Evolutionary conservation across 2,329 filamentous ascomycete genomes (phyloP), one percentile per base, ranked within the genome.

Genomic region (Dendrostoma leiphaemia): DNA sequence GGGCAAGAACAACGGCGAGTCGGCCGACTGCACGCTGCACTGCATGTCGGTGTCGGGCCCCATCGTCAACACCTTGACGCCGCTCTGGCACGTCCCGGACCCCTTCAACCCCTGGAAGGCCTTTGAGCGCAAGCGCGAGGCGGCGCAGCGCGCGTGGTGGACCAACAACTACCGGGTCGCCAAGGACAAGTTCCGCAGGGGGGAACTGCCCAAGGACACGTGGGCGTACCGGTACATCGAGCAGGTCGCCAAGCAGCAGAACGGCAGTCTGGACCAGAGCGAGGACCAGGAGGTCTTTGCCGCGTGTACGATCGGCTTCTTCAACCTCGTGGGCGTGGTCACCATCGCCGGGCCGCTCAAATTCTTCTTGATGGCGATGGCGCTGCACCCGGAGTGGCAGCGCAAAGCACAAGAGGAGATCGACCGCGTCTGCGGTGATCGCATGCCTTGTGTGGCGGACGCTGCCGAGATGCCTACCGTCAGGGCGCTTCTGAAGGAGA

Each of bases 401-500:
- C 67, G 63, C 52, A 77, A 75, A 61, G 74, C 78, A 5, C 80
- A 84, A 62, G 78, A 76, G 43, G 81, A 85, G 64, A 74, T 85
- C 13, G 82, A 85, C 59, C 66, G 72, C 8, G 77, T 83, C 1
- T 81, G 78, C 51, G 79, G 79, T 15, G 73, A 79, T 54, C 72
- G 76, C 19, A 72, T 83, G 68, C 81, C 81, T 0, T 76, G 67
- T 13, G 72, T 78, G 31, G 67, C 69, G 7, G 79, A 84, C 61
- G 76, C 75, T 59, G 67, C 75, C 2, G 65, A 74, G 15, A 66
- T 84, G 19, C 81, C 81, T 1, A 79, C 72, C 0, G 72, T 83
- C 9, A 70, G 80, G 15, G 81, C 81, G 1, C 79, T 79, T 38
- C 67, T 84, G 24, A 82, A 84, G 65, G 82, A 85, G 66, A 80